These are phyloP conservation scores for Cryptococcus sp. DNA, from an alignment of 1,284 basidiomycete species.

Conservation along the genomic window DNA sequence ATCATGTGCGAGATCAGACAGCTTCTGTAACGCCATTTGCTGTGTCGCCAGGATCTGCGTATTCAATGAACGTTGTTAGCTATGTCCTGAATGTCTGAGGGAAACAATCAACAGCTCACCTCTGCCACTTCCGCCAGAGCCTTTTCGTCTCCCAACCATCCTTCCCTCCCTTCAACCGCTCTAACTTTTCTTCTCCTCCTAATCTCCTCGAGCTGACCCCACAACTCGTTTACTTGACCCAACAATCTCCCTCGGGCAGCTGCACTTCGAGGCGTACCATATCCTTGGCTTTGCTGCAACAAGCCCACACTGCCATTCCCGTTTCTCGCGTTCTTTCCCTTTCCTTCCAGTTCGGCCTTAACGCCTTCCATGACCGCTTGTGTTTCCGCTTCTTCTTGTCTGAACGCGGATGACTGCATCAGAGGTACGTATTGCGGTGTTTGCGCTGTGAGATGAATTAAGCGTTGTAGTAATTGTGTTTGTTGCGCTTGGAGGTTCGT, in stretches of 20 bases:
- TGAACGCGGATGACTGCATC: slow-evolving; percentile 71
- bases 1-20: slow-evolving; percentile 71
- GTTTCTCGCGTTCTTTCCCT: slow-evolving; percentile 31
- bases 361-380: slow-evolving; percentile 70
- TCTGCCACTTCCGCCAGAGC: slow-evolving; percentile 73
- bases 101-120: slow-evolving; percentile 53
- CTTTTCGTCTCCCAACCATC: slow-evolving; percentile 83
- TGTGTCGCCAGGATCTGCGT: slow-evolving; percentile 73
- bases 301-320: slow-evolving; percentile 12
- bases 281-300: too few relatives aligned
- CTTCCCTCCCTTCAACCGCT: slow-evolving; percentile 54
- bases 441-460: slow-evolving; percentile 71
- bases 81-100: too few relatives aligned
- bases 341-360: slow-evolving; percentile 67
- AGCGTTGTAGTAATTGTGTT: slow-evolving; percentile 70
- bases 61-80: too few relatives aligned
- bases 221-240: slow-evolving; percentile 74
- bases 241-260: slow-evolving; percentile 54
- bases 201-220: slow-evolving; percentile 80
- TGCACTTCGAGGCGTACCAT: slow-evolving; percentile 11
- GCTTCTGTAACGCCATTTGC: slow-evolving; percentile 74
- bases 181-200: slow-evolving; percentile 50
- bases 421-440: slow-evolving; percentile 76
- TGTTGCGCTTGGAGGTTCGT: slow-evolving; percentile 67
- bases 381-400: slow-evolving; percentile 77